phyloP scores from a whole-genome alignment of 1,284 basidiomycete species.

The Ganoderma boninense region DNA sequence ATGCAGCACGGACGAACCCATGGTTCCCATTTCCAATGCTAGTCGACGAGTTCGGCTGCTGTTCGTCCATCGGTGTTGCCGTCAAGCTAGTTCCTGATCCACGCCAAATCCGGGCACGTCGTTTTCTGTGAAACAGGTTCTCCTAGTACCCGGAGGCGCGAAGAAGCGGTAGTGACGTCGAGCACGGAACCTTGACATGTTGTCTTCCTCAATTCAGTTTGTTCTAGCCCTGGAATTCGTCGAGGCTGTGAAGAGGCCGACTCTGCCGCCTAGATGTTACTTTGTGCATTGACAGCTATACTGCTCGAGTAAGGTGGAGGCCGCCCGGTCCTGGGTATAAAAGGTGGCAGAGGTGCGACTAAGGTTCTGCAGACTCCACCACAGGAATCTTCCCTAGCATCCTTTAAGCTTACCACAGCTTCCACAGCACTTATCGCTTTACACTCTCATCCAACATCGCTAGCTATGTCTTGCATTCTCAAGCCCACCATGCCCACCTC shows the following conservation, averaged over 20 bases:
- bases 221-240: not conserved
- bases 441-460: not conserved
- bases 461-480: not conserved
- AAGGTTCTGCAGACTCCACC: not conserved
- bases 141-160: not conserved
- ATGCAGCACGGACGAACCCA: not conserved
- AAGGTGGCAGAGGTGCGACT: not conserved
- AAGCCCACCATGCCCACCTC: constrained; percentile 4
- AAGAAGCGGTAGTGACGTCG: not conserved
- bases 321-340: not conserved
- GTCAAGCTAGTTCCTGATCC: not conserved
- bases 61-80: not conserved
- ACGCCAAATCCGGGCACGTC: not conserved
- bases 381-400: not conserved
- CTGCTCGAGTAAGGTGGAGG: not conserved
- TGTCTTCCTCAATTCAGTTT: not conserved
- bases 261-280: not conserved
- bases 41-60: not conserved
- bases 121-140: not conserved
- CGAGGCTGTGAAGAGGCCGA: not conserved
- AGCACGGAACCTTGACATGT: not conserved
- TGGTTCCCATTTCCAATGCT: not conserved
- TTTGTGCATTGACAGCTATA: not conserved
- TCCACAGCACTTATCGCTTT: not conserved
- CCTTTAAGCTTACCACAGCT: not conserved